Evolutionary conservation across 441 rosid genomes (phyloP).

Genomic region (Erysimum cheiri): DNA sequence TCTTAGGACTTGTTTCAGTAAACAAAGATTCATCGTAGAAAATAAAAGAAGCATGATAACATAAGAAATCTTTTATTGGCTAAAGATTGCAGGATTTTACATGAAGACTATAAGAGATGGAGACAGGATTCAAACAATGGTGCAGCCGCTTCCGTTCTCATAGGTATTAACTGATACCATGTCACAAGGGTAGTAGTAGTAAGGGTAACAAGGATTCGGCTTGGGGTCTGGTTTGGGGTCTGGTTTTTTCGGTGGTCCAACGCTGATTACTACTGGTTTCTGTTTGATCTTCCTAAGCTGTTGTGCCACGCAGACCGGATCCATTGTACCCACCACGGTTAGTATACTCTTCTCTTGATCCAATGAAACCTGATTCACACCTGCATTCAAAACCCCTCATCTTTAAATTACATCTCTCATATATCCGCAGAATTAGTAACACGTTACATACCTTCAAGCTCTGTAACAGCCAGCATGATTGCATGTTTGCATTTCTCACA

Average conservation of each 20-base stretch:
- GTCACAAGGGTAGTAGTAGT: conserved; percentile 22
- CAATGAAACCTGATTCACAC: conserved; percentile 39
- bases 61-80: background rate
- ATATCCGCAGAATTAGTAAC: background rate
- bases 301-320: conserved; percentile 33
- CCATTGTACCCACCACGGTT: conserved; percentile 48
- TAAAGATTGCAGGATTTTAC: conserved; percentile 17
- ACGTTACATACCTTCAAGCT: conserved; percentile 37
- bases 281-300: conserved; percentile 41
- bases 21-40: conserved; percentile 12
- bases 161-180: conserved; percentile 29
- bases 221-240: conserved; percentile 15
- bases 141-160: conserved; percentile 39
- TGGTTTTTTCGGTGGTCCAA: conserved; percentile 45
- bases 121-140: conserved; percentile 32
- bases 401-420: background rate
- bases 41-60: conserved; percentile 2
- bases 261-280: conserved; percentile 41
- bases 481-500: conserved; percentile 41
- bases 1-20: conserved; percentile 17
- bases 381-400: conserved; percentile 28
- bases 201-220: conserved; percentile 33
- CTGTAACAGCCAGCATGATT: conserved; percentile 41
- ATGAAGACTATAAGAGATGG: conserved; percentile 23
- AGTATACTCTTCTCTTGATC: conserved; percentile 45